Evolutionary conservation across 2,329 filamentous ascomycete genomes (phyloP), one percentile per base, ranked within the genome.

Genomic region (Macrophomina phaseolina): DNA sequence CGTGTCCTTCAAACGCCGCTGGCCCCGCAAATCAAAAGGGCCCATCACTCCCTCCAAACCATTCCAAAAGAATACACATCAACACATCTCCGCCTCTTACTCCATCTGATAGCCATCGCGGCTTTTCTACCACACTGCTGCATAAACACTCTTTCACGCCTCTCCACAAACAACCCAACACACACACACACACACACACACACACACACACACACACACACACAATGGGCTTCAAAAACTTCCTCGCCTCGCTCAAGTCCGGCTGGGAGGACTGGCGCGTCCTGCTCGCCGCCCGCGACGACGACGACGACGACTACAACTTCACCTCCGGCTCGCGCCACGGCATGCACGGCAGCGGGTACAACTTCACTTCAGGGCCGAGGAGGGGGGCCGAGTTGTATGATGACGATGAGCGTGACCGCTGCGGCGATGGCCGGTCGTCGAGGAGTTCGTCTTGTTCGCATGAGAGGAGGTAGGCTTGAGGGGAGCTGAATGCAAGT

Each of bases 291-390:
- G 76, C 77, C 18, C 70, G 73, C 65, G 72, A 77, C 38, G 70
- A 72, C 36, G 68, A 74, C 34, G 76, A 78, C 28, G 77, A 79
- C 61, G 75, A 77, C 51, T 78, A 78, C 69, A 78, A 78, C 66
- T 78, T 78, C 49, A 66, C 73, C 14, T 67, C 53, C 16, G 69
- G 68, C 49, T 38, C 48, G 46, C 68, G 70, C 18, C 30, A 67
- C 14, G 68, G 68, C 48, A 55, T 64, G 55, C 45, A 69, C 65
- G 42, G 42, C 9, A 45, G 11, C 42, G 42, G 42, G 5, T 66
- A 79, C 69, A 79, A 78, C 65, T 79, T 79, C 52, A 65, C 74
- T 14, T 66, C 55, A n/a, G 70, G 68, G 53, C 55, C 48, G 51
- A 67, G 71, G 6, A 32, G 68, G 3, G 68, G 68, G 34, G 62